Percentiles rank a stretch among this genome's conserved stretches.
phyloP scores from a whole-genome alignment of 768 basidiomycete genomes.

The Rhodotorula toruloides region DNA sequence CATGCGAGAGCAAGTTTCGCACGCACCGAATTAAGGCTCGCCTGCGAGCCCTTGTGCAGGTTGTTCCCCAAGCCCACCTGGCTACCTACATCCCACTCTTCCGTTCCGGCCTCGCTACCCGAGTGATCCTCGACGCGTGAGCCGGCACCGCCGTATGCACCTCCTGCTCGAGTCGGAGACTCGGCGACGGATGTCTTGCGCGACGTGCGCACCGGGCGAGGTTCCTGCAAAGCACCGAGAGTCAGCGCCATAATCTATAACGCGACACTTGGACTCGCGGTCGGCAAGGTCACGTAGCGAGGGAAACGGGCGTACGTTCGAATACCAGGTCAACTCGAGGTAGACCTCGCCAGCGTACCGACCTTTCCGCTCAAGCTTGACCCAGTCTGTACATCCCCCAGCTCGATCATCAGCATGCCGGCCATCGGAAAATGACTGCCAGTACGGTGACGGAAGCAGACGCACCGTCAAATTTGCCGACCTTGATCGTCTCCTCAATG shows the following conservation, averaged over 20 bases:
- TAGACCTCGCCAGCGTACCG: constrained; percentile 76
- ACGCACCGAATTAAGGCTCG: background rate
- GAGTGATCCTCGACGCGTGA: constrained; percentile 6
- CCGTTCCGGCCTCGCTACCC: constrained; percentile 1
- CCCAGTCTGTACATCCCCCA: constrained; percentile 67
- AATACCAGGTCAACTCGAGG: constrained; percentile 88
- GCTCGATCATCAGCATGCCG: background rate
- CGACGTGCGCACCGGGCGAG: background rate
- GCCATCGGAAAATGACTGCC: background rate
- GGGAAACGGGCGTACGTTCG: constrained; percentile 44
- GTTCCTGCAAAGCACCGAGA: constrained; percentile 13
- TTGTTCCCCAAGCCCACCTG: background rate
- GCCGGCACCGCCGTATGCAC: constrained; percentile 24
- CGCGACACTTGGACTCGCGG: too few species aligned
- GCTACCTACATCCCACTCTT: constrained; percentile 10
- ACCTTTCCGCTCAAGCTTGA: constrained; percentile 75
- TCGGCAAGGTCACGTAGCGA: too few species aligned
- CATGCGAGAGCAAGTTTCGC: too few species aligned
- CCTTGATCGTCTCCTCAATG: constrained; percentile 69
- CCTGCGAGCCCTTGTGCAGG: background rate
- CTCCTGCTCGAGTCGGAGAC: background rate
- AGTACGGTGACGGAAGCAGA: constrained; percentile 15
- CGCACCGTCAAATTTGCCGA: constrained; percentile 87
- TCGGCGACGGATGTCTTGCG: constrained; percentile 3
- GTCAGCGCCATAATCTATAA: too few species aligned